A percentile compares a stretch with the other conserved stretches of the same genome.
Conservation (phyloP, 305 asterid genomes). For the Fraxinus angustifolia region DNA sequence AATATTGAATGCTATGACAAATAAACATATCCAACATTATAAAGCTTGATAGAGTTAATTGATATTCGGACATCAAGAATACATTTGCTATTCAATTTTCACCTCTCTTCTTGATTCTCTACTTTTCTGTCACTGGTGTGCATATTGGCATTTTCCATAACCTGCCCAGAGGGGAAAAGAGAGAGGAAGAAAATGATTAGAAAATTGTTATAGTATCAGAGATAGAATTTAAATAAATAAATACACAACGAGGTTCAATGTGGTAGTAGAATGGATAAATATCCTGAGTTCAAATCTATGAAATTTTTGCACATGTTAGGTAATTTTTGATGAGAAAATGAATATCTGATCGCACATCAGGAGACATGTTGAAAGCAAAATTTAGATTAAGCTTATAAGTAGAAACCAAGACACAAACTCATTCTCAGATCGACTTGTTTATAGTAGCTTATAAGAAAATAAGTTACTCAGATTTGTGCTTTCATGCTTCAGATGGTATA, state of each 20-base stretch:
- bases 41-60: background rate
- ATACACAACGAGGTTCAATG: background rate
- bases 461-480: background rate
- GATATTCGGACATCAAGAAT: background rate
- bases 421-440: background rate
- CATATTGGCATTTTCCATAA: constrained; percentile 53
- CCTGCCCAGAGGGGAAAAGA: constrained; percentile 26
- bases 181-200: background rate
- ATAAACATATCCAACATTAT: background rate
- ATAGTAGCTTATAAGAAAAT: background rate
- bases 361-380: background rate
- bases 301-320: background rate
- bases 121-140: constrained; percentile 37
- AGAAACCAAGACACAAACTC: background rate
- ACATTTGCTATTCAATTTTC: background rate
- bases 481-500: background rate
- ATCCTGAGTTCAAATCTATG: background rate
- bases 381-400: background rate
- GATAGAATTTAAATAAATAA: background rate
- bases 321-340: background rate
- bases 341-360: background rate
- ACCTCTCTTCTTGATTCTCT: background rate
- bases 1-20: constrained; percentile 1
- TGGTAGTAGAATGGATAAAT: background rate
- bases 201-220: background rate